phyloP scores from a whole-genome alignment of 495 filamentous ascomycete genomes.

The Beverwykella pulmonaria region DNA sequence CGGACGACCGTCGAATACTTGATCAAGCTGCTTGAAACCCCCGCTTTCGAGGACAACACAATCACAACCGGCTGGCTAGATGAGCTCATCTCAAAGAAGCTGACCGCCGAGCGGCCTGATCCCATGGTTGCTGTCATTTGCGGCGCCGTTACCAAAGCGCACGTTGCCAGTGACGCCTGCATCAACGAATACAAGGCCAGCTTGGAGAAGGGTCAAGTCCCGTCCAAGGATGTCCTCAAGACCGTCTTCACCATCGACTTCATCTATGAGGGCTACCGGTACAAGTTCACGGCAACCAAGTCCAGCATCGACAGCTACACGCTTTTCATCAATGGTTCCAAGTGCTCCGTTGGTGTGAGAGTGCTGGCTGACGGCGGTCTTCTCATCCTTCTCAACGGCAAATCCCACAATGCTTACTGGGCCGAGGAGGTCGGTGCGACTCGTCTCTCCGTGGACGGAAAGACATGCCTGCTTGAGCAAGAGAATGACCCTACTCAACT shows the following conservation, averaged over 20 bases:
- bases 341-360: constrained; percentile 90
- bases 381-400: constrained; percentile 84
- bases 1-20: constrained; percentile 97
- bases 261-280: constrained; percentile 94
- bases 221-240: constrained; percentile 93
- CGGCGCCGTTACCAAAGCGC: constrained; percentile 92
- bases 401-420: constrained; percentile 99
- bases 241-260: constrained; percentile 98
- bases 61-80: constrained; percentile 99
- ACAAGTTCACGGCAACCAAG: constrained; percentile 97
- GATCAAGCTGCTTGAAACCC: constrained; percentile 97
- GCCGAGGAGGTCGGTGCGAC: constrained; percentile 97
- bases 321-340: constrained; percentile 98
- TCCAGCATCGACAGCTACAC: constrained; percentile 94
- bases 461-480: constrained; percentile 96
- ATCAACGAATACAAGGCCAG: constrained; percentile 83
- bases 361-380: constrained; percentile 92
- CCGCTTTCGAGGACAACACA: constrained; percentile 98
- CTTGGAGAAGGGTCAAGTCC: constrained; percentile 97
- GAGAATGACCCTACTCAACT: constrained; percentile 99
- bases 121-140: constrained; percentile 87
- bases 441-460: constrained; percentile 93
- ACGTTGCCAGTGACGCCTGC: constrained; percentile 85
- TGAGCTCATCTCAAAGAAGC: constrained; percentile 95
- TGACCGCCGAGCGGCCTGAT: constrained; percentile 95